Evolutionary conservation across 352 stramenopile species (phyloP), one percentile per base, ranked within the genome.

Genomic region (Phytophthora agathidicida): DNA sequence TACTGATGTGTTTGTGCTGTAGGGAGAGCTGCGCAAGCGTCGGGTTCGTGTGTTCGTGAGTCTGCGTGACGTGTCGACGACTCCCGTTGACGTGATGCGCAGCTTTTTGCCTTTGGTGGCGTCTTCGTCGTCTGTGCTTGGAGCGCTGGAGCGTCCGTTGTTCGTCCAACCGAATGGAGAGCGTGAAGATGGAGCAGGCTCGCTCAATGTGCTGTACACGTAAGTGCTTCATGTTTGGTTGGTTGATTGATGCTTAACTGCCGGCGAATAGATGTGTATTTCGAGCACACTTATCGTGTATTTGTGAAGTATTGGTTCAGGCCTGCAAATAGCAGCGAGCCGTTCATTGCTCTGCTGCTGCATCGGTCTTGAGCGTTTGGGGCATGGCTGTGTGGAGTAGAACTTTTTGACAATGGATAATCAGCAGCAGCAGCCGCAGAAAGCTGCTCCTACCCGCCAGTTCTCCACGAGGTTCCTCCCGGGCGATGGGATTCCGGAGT

Each of bases 401-500:
- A 28, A 19, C 17, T 36, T 38, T 63, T 30, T 47, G 22, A 31
- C 10, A 28, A 70, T 70, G 54, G 46, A 70, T 38, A 39, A 50
- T 51, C 60, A 64, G 24, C 41, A 33, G n/a, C 16, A 53, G 7
- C 56, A 33, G n/a, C 16, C 48, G 7, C 56, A 41, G 35, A 47
- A 43, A 49, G 26, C 16, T 5, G 46, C 53, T 7, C 31, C 60
- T n/a, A 19, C 16, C 23, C 63, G 49, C 13, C 31, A 54, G 9
- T 92, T 90, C 45, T 88, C 75, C 24, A 92, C 82, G 42, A 65
- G 80, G 11, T 89, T 90, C 65, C 56, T 90, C 30, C 39, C 80
- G 26, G 81, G 68, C 1, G 82, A 89, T 58, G 72, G 76, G 13
- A 92, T 92, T 46, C 80, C 83, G 7, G 71, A 67, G 39, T 92